Conservation (phyloP, 768 basidiomycete genomes). For the Tricholomella constricta region DNA sequence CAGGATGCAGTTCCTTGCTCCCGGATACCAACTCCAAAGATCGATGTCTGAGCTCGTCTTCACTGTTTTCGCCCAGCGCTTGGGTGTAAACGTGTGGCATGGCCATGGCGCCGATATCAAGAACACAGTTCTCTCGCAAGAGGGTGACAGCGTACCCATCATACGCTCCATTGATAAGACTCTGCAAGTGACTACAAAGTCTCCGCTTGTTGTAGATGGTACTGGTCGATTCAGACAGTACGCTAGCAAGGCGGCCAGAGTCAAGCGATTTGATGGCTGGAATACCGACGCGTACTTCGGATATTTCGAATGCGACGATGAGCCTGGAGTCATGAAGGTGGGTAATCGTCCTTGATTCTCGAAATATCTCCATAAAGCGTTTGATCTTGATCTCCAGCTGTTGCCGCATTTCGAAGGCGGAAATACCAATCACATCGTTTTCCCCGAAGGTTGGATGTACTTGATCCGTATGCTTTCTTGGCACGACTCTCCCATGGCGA, state of each 20-base stretch:
- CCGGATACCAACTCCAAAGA: background rate
- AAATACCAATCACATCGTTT: slow-evolving; percentile 1
- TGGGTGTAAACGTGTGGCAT: slow-evolving; percentile 3
- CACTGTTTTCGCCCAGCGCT: background rate
- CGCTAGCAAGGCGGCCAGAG: slow-evolving; percentile 2
- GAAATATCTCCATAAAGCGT: too few relatives aligned
- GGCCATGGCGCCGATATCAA: background rate
- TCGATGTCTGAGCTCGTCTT: slow-evolving; percentile 1
- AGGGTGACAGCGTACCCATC: background rate
- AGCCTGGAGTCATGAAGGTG: background rate
- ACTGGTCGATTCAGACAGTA: slow-evolving; percentile 2
- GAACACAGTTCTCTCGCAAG: background rate
- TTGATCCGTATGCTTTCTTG: background rate
- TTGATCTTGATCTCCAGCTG: background rate
- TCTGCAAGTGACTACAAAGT: background rate
- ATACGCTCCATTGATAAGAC: background rate
- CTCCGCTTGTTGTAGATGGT: background rate
- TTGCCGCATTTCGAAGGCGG: background rate
- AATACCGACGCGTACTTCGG: background rate
- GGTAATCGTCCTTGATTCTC: background rate
- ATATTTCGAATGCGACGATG: slow-evolving; percentile 1
- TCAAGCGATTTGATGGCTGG: background rate
- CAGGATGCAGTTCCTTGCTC: background rate
- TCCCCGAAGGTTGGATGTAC: slow-evolving; percentile 2
- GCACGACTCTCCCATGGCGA: background rate